phyloP scores from a whole-genome alignment of 2,329 filamentous ascomycete genomes.

The Samsoniella hepiali region DNA sequence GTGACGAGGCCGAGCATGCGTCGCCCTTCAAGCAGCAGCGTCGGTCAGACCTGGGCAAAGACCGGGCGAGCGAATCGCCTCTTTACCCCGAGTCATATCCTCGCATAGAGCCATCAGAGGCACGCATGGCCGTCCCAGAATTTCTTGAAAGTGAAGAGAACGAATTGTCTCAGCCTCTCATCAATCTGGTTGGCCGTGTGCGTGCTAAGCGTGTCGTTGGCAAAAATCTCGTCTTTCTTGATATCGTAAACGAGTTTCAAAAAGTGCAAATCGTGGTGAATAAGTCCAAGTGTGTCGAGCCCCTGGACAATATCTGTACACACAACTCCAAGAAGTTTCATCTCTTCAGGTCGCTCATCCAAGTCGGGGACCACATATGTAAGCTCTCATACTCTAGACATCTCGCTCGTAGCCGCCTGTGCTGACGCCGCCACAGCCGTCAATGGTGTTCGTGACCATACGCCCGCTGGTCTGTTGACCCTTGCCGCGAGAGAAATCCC shows the following conservation, averaged over 20 bases:
- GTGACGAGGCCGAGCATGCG: slow-evolving; percentile 25
- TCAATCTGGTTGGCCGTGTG: slow-evolving; percentile 60
- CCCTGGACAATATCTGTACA: slow-evolving; percentile 32
- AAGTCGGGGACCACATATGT: slow-evolving; percentile 83
- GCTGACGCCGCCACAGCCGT: slow-evolving; percentile 50
- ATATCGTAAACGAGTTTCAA: slow-evolving; percentile 69
- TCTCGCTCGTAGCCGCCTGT: slow-evolving; percentile 19
- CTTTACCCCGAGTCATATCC: slow-evolving; percentile 37
- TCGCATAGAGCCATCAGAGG: slow-evolving; percentile 29
- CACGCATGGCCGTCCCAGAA: slow-evolving; percentile 33
- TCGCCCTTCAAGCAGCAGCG: slow-evolving; percentile 39
- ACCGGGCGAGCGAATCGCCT: slow-evolving; percentile 33
- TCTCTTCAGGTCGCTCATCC: slow-evolving; percentile 61
- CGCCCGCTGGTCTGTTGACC: slow-evolving; percentile 71
- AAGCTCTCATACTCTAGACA: slow-evolving; percentile 37
- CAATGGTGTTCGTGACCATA: slow-evolving; percentile 66
- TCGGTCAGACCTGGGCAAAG: slow-evolving; percentile 31
- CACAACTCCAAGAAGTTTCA: slow-evolving; percentile 45
- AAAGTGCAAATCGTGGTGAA: slow-evolving; percentile 76
- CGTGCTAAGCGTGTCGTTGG: slow-evolving; percentile 67
- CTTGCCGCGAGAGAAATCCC: slow-evolving; percentile 67
- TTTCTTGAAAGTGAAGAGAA: slow-evolving; percentile 32
- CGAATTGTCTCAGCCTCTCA: slow-evolving; percentile 26
- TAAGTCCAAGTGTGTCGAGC: slow-evolving; percentile 46
- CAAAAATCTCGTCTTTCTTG: slow-evolving; percentile 79